Evolutionary conservation across 768 basidiomycete genomes (phyloP), one percentile per base, ranked within the genome.

Genomic region (Hemileccinum rubropunctum): DNA sequence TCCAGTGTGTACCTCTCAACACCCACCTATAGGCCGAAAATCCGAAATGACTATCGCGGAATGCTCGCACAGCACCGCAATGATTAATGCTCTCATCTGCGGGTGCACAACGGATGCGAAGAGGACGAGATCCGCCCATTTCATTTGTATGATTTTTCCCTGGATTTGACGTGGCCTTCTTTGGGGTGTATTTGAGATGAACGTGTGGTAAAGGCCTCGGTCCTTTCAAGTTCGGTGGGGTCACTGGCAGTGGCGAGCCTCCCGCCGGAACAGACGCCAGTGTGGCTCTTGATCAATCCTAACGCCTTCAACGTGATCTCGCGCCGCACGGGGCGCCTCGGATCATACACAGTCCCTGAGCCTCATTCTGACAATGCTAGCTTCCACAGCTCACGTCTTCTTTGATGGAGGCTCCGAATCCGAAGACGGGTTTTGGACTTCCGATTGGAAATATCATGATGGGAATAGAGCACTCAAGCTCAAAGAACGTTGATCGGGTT

Each of bases 31-130:
- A 30, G 35, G 6, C 52, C 58, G 45, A 45, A 42, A 38, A 2
- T 38, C 54, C 49, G 50, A 58, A 53, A 50, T 44, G 40, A 64
- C 44, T 17, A 46, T 62, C 57, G 63, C 63, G 60, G 62, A 54
- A 62, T 11, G 51, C 42, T 62, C 59, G 54, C 52, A 26, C 8
- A 27, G 14, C 6, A 14, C 32, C 21, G 9, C 42, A 27, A 41
- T 27, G 21, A 40, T 10, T 23, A 28, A 28, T 42, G n/a, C n/a
- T 27, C 11, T 52, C 46, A 41, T 28, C 60, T 52, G 48, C 17
- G 12, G 50, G 14, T 41, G 38, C 23, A 36, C 40, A 45, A 45
- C 47, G 47, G 51, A 50, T 11, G 40, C 55, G 45, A 63, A 40
- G 26, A 32, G 26, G 34, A 15, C 48, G 11, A 48, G 48, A 44